These are phyloP conservation scores for Ministeria vibrans DNA, from an alignment of 78 protist species.

Conservation along the genomic window DNA sequence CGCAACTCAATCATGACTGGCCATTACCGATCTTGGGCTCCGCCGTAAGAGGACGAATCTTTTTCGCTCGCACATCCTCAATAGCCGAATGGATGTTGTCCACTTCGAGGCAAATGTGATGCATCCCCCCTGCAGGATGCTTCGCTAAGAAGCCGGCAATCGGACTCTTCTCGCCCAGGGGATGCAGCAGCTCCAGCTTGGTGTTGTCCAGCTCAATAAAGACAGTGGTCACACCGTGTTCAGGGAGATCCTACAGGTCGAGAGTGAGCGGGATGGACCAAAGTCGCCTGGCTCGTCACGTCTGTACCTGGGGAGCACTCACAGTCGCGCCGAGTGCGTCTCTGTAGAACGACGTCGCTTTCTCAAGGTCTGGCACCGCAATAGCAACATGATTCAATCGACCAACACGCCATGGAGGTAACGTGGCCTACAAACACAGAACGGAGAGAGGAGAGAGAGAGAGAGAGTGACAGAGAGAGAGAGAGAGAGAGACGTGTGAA, in stretches of 20 bases:
- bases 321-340: slow-evolving; percentile 73
- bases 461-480: no score
- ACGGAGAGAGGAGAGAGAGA: no score
- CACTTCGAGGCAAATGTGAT: slow-evolving; percentile 85
- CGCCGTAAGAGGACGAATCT: slow-evolving; percentile 55
- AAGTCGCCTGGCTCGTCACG: background rate
- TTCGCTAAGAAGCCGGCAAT: slow-evolving; percentile 69
- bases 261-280: background rate
- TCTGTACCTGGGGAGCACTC: slow-evolving; percentile 56
- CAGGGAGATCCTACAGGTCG: slow-evolving; percentile 25
- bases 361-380: slow-evolving; percentile 74
- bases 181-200: slow-evolving; percentile 82
- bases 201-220: slow-evolving; percentile 73
- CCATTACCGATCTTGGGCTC: slow-evolving; percentile 78
- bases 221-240: slow-evolving; percentile 88
- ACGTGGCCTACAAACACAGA: no score
- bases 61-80: slow-evolving; percentile 7
- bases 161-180: slow-evolving; percentile 75
- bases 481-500: no score
- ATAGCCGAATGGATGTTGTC: slow-evolving; percentile 24
- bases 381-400: slow-evolving; percentile 86
- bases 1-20: background rate
- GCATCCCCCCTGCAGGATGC: slow-evolving; percentile 85
- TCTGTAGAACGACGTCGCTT: slow-evolving; percentile 45
- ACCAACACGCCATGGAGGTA: no score